phyloP scores from a whole-genome alignment of 495 filamentous ascomycete genomes.

The Neurospora cerealis region DNA sequence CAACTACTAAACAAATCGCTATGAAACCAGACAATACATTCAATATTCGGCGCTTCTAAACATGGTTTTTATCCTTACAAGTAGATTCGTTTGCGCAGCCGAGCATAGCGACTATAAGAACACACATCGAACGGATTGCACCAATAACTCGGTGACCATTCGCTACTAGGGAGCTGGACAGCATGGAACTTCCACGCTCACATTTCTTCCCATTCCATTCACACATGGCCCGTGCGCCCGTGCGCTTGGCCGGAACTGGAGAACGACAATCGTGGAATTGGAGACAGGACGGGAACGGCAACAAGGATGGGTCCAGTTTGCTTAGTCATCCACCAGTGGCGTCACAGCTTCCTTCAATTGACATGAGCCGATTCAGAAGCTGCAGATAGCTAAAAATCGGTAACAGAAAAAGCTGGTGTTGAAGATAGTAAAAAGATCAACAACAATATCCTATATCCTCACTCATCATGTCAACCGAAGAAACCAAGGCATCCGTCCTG shows the following conservation, averaged over 20 bases:
- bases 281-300: neutral
- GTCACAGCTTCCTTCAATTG: neutral
- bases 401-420: neutral
- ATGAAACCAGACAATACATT: neutral
- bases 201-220: neutral
- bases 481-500: neutral
- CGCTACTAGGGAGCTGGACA: neutral
- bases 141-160: neutral
- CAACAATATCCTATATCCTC: neutral
- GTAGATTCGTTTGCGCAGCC: neutral
- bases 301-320: neutral
- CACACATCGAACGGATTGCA: neutral
- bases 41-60: neutral
- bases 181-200: neutral
- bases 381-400: neutral
- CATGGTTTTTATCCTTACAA: neutral
- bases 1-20: neutral
- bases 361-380: neutral
- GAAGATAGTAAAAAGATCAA: neutral
- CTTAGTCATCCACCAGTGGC: neutral
- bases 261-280: neutral
- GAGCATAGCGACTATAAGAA: neutral
- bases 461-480: constrained; percentile 1
- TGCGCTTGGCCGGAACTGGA: neutral
- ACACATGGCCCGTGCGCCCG: neutral